These are phyloP conservation scores for Vachellia pachyceras DNA, from an alignment of 306 rosid species.

Conservation along the genomic window DNA sequence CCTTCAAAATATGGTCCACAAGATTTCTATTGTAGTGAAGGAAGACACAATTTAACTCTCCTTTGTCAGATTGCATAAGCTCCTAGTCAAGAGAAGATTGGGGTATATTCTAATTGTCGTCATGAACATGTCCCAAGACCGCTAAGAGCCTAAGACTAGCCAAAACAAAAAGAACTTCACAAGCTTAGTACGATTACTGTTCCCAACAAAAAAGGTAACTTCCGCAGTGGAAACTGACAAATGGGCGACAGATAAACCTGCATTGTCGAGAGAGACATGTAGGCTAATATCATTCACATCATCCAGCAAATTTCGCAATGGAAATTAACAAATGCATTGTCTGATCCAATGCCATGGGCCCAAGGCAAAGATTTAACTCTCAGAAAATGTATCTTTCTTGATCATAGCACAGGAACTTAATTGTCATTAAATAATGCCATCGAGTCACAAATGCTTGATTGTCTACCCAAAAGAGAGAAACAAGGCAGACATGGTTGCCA, in stretches of 20 bases:
- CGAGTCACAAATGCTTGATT: background rate
- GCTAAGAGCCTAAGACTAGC: background rate
- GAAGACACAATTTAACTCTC: background rate
- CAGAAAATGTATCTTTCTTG: background rate
- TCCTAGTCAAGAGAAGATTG: background rate
- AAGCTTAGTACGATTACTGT: background rate
- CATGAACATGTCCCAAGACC: background rate
- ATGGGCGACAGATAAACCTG: background rate
- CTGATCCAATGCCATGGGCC: background rate
- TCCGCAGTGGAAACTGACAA: background rate
- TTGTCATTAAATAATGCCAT: background rate
- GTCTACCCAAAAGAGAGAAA: conserved; percentile 17
- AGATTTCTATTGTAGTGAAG: no score
- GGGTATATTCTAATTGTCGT: background rate
- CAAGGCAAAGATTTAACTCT: background rate
- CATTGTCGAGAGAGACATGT: conserved; percentile 1
- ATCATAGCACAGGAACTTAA: background rate
- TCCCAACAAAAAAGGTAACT: background rate
- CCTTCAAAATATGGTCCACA: no score
- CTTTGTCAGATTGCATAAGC: background rate
- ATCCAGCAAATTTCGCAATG: background rate
- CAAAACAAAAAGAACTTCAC: background rate
- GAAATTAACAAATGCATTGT: no score
- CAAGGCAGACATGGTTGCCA: conserved; percentile 1
- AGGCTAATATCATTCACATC: background rate